Evolutionary conservation across 345 rosid species (phyloP).

Genomic region (Nasturtium officinale): DNA sequence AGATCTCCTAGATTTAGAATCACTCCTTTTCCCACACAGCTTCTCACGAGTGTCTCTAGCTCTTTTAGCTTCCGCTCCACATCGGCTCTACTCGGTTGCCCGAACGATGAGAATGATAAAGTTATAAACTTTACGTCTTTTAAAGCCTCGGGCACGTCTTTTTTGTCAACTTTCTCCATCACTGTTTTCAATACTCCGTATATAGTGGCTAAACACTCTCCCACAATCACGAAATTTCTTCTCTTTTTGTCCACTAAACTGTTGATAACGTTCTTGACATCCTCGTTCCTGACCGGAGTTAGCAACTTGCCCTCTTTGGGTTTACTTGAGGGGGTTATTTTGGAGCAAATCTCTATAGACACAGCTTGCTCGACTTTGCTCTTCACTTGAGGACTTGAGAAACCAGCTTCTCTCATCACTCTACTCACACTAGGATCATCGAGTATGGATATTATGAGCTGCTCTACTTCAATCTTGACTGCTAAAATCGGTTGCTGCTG

Average conservation of each 20-base stretch:
- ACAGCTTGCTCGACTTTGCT: slow-evolving; percentile 77
- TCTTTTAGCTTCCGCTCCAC: slow-evolving; percentile 65
- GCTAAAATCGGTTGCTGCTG: slow-evolving; percentile 92
- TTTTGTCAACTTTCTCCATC: slow-evolving; percentile 61
- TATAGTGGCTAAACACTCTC: slow-evolving; percentile 62
- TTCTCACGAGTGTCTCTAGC: slow-evolving; percentile 51
- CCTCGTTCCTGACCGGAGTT: slow-evolving; percentile 51
- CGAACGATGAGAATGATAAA: slow-evolving; percentile 56
- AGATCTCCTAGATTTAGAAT: slow-evolving; percentile 81
- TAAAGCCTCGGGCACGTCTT: slow-evolving; percentile 60
- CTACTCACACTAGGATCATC: slow-evolving; percentile 98
- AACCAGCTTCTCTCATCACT: slow-evolving; percentile 98
- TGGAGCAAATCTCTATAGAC: slow-evolving; percentile 60
- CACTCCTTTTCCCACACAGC: slow-evolving; percentile 52
- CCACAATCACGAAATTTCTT: slow-evolving; percentile 65
- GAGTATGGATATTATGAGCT: slow-evolving; percentile 82
- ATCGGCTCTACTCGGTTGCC: slow-evolving; percentile 55
- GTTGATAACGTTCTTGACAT: slow-evolving; percentile 65
- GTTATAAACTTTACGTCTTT: slow-evolving; percentile 60
- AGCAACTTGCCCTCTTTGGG: slow-evolving; percentile 48
- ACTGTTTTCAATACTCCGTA: slow-evolving; percentile 63
- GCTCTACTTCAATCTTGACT: slow-evolving; percentile 86
- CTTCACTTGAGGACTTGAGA: slow-evolving; percentile 87
- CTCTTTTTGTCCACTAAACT: slow-evolving; percentile 52
- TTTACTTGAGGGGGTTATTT: slow-evolving; percentile 50